A percentile compares a stretch with the other conserved stretches of the same genome.
phyloP scores from a whole-genome alignment of 257 asterid species.

The Solanum dulcamara region DNA sequence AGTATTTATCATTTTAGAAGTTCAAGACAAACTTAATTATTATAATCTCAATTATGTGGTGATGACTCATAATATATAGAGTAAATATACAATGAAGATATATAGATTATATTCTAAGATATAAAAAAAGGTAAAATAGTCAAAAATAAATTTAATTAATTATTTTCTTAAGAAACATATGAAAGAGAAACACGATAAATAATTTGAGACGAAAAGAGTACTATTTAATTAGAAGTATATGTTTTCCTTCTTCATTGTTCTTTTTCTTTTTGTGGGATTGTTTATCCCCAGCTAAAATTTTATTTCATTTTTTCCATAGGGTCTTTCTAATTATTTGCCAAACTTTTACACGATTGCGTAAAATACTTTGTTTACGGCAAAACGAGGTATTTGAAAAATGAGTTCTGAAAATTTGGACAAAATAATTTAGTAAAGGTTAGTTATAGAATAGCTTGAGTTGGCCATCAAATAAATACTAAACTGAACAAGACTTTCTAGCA shows the following conservation, averaged over 20 bases:
- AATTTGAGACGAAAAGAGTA: background rate
- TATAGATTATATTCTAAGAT: background rate
- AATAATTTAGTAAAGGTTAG: background rate
- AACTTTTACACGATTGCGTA: background rate
- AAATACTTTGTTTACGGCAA: background rate
- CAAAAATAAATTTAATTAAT: too few species aligned
- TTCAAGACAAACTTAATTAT: too few species aligned
- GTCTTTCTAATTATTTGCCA: background rate
- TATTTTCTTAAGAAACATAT: background rate
- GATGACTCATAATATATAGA: background rate
- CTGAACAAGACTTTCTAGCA: background rate
- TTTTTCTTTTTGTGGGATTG: background rate
- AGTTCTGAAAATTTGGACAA: background rate
- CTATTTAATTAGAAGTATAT: background rate
- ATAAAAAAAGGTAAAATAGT: background rate
- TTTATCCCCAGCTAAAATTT: background rate
- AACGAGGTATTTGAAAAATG: background rate
- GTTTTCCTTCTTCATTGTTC: background rate
- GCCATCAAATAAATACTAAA: background rate
- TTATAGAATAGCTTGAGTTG: background rate
- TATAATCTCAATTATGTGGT: background rate
- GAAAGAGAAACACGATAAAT: background rate
- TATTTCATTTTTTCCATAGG: background rate
- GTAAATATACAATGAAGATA: background rate
- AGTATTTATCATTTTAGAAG: too few species aligned